Conservation (phyloP, 2,329 filamentous ascomycete species). For the Beauveria brongniartii region DNA sequence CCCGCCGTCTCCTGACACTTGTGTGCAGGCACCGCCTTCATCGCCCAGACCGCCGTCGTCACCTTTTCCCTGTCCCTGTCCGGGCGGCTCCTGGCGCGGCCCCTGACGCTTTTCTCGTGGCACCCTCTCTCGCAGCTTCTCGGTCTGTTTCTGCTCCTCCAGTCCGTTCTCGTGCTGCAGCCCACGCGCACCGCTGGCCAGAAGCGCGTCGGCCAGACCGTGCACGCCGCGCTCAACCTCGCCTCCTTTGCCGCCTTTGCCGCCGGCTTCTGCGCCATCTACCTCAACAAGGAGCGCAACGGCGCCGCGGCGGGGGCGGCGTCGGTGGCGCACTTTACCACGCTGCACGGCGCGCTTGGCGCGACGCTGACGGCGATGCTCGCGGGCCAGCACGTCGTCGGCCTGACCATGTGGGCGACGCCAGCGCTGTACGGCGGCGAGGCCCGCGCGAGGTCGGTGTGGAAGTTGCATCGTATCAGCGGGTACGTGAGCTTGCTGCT, state of each 20-base stretch:
- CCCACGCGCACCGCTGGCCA: slow-evolving; percentile 72
- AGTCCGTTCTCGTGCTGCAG: slow-evolving; percentile 79
- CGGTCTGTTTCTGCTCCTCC: slow-evolving; percentile 65
- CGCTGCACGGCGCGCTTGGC: slow-evolving; percentile 76
- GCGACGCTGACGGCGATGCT: slow-evolving; percentile 42
- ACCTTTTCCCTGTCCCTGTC: slow-evolving; percentile 71
- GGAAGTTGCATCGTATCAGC: slow-evolving; percentile 77
- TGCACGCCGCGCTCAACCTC: slow-evolving; percentile 65
- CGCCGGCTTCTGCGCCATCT: slow-evolving; percentile 62
- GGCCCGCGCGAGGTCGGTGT: slow-evolving; percentile 71
- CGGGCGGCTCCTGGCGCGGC: slow-evolving; percentile 63
- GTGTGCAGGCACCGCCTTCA: slow-evolving; percentile 61
- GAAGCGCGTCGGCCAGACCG: slow-evolving; percentile 52
- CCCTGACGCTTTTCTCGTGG: slow-evolving; percentile 73
- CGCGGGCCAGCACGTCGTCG: slow-evolving; percentile 68
- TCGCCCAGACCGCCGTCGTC: slow-evolving; percentile 72
- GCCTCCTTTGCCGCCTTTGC: slow-evolving; percentile 54
- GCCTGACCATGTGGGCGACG: slow-evolving; percentile 73
- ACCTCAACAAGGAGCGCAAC: slow-evolving; percentile 73
- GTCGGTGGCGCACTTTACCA: slow-evolving; percentile 59
- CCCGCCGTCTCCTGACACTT: neutral
- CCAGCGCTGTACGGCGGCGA: slow-evolving; percentile 70
- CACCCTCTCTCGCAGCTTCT: slow-evolving; percentile 68
- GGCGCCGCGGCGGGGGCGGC: slow-evolving; percentile 28
- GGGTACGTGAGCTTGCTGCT: slow-evolving; percentile 69